A percentile compares a stretch with the other conserved stretches of the same genome.
phyloP scores from a whole-genome alignment of 208 protist genomes.

The Histomonas meleagridis region DNA sequence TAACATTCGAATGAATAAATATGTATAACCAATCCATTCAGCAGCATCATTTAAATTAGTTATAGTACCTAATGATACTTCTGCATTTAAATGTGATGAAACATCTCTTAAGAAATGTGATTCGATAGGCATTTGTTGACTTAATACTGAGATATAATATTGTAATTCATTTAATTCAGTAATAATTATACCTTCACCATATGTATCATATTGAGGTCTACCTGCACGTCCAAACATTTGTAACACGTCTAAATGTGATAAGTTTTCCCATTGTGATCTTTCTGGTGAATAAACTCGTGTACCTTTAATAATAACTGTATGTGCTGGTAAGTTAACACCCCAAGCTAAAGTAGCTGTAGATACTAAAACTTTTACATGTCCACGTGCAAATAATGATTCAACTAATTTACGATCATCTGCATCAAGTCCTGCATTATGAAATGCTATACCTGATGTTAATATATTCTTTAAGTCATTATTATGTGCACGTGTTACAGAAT shows the following conservation, averaged over 20 bases:
- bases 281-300: constrained; percentile 93
- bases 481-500: constrained; percentile 62
- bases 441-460: constrained; percentile 83
- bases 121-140: constrained; percentile 96
- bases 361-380: constrained; percentile 81
- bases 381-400: constrained; percentile 85
- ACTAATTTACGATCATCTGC: constrained; percentile 78
- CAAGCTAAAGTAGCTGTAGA: constrained; percentile 99
- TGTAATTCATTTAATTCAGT: constrained; percentile 79
- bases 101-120: constrained; percentile 80
- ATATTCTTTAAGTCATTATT: constrained; percentile 66
- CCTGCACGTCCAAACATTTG: constrained; percentile 98
- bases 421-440: constrained; percentile 96
- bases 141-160: constrained; percentile 92
- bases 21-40: constrained; percentile 89
- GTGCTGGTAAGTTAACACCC: constrained; percentile 99
- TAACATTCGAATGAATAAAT: constrained; percentile 93
- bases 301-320: constrained; percentile 99
- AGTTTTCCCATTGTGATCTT: constrained; percentile 75
- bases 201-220: constrained; percentile 74
- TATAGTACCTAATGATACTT: constrained; percentile 88
- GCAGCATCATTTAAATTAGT: constrained; percentile 75
- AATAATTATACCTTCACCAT: constrained; percentile 82
- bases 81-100: constrained; percentile 92
- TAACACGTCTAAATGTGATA: constrained; percentile 89